Base-by-base conservation (phyloP, 129 eudicot species). In the Chrysanthemum makinoi region DNA sequence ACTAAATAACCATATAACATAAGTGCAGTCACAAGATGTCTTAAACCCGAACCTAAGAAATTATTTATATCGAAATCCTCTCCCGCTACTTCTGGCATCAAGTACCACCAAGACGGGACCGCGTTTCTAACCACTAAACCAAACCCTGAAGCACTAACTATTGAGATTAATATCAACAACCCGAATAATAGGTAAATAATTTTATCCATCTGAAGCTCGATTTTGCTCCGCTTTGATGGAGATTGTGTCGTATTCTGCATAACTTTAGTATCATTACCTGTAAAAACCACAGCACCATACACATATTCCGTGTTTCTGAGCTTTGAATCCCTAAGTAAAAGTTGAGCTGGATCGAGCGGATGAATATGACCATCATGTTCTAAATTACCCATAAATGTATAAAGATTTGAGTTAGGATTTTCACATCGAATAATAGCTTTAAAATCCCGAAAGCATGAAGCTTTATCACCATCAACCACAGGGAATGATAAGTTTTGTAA, bases 301-400 rank as follows among this genome's bases (percentile, higher is more conserved):
- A 88, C 65, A 69, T 19, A 83, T 2, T 75, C 95, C 6, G 97
- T 91, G 67, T 91, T 91, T 30, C 88, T 72, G 5, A 91, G 89
- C 81, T 88, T 91, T 2, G 97, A 91, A 57, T 88, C 97, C 13
- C 97, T 66, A 3, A 91, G 80, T 11, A 91, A 85, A 72, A 91
- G 80, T 55, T 91, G 95, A 26, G 70, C 68, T 1, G 89, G 89
- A 26, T 72, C 75, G 1, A 88, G 65, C 1, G 95, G 86, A 35
- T 80, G 49, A 2, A 71, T 56, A 12, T 74, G 72, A 7, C 56
- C 60, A 1, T 72, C 68, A 26, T 77, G 80, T 10, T 88, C 92
- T 19, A 91, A 58, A 72, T 82, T 91, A 10, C 97, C 97, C 71
- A 82, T 78, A 63, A 91, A 91, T 1, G 89, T 83, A 39, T 91